Conservation (phyloP, 2,329 filamentous ascomycete genomes). For the Phialophora macrospora region DNA sequence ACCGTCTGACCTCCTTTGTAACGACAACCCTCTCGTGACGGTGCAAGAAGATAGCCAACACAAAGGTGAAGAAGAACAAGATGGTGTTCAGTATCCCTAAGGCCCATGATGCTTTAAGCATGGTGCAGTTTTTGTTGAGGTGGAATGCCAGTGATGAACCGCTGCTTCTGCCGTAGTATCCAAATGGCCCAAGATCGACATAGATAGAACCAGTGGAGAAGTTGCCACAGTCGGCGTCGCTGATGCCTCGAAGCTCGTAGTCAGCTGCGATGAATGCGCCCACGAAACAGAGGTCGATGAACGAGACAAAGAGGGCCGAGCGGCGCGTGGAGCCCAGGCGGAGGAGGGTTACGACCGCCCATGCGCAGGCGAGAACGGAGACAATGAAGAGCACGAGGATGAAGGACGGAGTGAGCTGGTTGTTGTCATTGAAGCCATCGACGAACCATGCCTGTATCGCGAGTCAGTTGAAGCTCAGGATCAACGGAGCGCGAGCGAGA, state of each 20-base stretch:
- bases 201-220: conserved; percentile 61
- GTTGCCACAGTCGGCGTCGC: conserved; percentile 69
- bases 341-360: conserved; percentile 65
- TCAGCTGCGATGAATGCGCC: conserved; percentile 67
- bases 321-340: conserved; percentile 64
- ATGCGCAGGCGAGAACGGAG: conserved; percentile 64
- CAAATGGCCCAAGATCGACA: conserved; percentile 66
- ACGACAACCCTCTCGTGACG: conserved; percentile 42
- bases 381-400: conserved; percentile 70
- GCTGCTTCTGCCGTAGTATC: conserved; percentile 55
- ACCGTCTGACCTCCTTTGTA: conserved; percentile 48
- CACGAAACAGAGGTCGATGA: conserved; percentile 66
- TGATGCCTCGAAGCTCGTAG: conserved; percentile 62
- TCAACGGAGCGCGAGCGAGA: not conserved
- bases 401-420: conserved; percentile 63
- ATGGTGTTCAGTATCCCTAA: conserved; percentile 86
- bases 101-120: conserved; percentile 90
- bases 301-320: conserved; percentile 63
- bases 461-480: conserved; percentile 14
- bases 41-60: conserved; percentile 65
- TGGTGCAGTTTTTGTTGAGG: conserved; percentile 78
- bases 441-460: conserved; percentile 61
- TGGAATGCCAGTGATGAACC: conserved; percentile 57
- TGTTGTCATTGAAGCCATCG: conserved; percentile 60
- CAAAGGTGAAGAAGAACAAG: conserved; percentile 77